Base-by-base conservation (phyloP, 2,329 filamentous ascomycete genomes). In the Purpureocillium takamizusanense region DNA sequence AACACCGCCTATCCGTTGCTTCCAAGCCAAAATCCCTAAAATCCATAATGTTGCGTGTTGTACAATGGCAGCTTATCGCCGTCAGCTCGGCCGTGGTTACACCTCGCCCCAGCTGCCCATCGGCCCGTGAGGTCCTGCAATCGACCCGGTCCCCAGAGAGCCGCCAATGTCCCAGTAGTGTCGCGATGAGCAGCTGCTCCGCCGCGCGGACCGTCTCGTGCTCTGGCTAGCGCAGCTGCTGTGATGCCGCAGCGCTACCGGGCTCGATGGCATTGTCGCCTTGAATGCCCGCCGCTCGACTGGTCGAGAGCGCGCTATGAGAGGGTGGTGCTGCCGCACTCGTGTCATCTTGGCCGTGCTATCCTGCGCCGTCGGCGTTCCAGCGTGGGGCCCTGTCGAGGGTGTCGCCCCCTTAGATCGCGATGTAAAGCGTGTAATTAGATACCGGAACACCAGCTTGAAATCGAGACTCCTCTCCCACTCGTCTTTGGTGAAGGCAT, bases 381-480 rank as follows among this genome's bases (percentile, higher is more conserved):
- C 61, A n/a, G 70, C 54, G 46, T 72, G 67, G 7, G 67, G 54
- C 10, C 66, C 68, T 13, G 66, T 63, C 33, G 67, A 53, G 12
- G 65, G 60, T 17, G 55, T 51, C 35, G 67, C 59, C 47, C 53
- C 60, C 43, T 65, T 59, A 38, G 60, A 56, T 7, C 66, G 64
- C 13, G 74, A 66, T 41, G 77, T 69, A 58, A 94, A 90, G 42
- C 86, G 80, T 14, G 78, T 83, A 41, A 81, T 77, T 23, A 95
- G 72, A 55, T 92, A 97, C 35, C 81, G 79, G 66, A 97, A 97
- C 27, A 97, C 85, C 57, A 95, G 83, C 55, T 84, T 85, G 47
- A 95, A 77, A 53, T 97, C 89, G 5, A 97, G 73, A 38, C 95
- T 86, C 43, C 83, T 81, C 61, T 97, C 89, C 92, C 92, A 98